Evolutionary conservation across 2,329 filamentous ascomycete species (phyloP), one percentile per base, ranked within the genome.

Genomic region (Hypocreales sp.): DNA sequence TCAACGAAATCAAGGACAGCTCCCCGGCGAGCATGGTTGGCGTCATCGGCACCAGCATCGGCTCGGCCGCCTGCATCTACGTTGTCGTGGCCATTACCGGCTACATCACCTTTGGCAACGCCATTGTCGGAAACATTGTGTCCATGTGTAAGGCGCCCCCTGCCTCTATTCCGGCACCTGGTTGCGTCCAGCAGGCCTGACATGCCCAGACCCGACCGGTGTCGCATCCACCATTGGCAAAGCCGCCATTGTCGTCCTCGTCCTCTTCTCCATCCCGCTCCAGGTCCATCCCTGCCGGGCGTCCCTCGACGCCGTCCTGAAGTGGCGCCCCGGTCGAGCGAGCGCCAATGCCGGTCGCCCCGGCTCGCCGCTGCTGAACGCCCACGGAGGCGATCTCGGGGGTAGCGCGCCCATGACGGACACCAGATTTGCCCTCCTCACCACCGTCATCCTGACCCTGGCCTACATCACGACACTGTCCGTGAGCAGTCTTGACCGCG

Each of bases 231-330:
- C 87, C 2, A 84, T 98, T 40, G 90, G 82, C 29, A 87, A 92
- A 39, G 82, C 84, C 3, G 90, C 90, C 25, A 98, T 98, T 37
- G 90, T 98, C 20, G 67, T 95, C 31, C 72, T 98, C 1, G 90
- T 98, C 40, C 84, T 92, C 51, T 95, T 98, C 50, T 93, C 84
- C 11, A 87, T 95, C 34, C 90, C 90, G 1, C 67, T 98, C 2
- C 90, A 98, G 52, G 79, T 93, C 20, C 90, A 98, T 47, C 90
- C 90, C 0, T 95, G 90, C 55, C 75, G 90, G 34, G 90, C 90
- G n/a, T 92, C 82, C 11, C 62, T 95, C 16, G 84, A 95, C 44
- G 87, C 90, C 1, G 82, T 94, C n/a, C 55, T 92, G 27, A 86
- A 80, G 54, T 95, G 90, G 87, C 72, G 84, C 7, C 84, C 83